phyloP scores from a whole-genome alignment of 2,329 filamentous ascomycete genomes.

The Drechslerella coelobrocha region DNA sequence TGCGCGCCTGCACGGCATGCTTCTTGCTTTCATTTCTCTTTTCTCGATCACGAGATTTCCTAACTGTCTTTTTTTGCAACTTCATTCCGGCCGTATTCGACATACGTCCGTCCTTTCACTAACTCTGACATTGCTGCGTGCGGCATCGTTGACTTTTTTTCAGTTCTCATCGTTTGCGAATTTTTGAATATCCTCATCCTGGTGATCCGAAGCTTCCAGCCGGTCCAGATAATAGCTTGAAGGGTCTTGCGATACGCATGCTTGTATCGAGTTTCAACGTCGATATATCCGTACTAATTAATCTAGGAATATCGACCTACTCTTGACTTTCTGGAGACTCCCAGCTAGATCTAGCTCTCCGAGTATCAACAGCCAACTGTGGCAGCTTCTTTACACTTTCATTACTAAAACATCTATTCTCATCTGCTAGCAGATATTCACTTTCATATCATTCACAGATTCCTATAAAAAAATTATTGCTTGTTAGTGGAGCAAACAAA shows the following conservation, averaged over 20 bases:
- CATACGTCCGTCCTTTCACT: slow-evolving; percentile 39
- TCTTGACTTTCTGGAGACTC: not conserved
- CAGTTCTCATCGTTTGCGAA: slow-evolving; percentile 25
- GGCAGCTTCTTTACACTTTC: no score
- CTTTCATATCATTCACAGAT: not conserved
- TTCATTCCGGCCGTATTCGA: slow-evolving; percentile 4
- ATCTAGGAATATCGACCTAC: not conserved
- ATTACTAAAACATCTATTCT: not conserved
- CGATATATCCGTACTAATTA: not conserved
- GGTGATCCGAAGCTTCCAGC: slow-evolving; percentile 12
- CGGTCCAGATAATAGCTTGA: slow-evolving; percentile 4
- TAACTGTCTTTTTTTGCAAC: slow-evolving; percentile 10
- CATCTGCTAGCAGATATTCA: slow-evolving; percentile 2
- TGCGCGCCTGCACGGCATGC: slow-evolving; percentile 4
- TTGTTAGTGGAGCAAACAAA: no score
- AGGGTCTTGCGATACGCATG: no score
- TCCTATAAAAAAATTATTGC: no score
- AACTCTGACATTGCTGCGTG: slow-evolving; percentile 30
- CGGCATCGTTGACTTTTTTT: slow-evolving; percentile 17
- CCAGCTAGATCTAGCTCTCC: not conserved
- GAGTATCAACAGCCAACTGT: no score
- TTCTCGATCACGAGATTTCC: slow-evolving; percentile 36
- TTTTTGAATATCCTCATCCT: not conserved
- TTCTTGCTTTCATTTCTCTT: slow-evolving; percentile 5
- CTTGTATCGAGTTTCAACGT: not conserved